Base-by-base conservation (phyloP, 1,284 basidiomycete species). In the Inonotus hispidus region DNA sequence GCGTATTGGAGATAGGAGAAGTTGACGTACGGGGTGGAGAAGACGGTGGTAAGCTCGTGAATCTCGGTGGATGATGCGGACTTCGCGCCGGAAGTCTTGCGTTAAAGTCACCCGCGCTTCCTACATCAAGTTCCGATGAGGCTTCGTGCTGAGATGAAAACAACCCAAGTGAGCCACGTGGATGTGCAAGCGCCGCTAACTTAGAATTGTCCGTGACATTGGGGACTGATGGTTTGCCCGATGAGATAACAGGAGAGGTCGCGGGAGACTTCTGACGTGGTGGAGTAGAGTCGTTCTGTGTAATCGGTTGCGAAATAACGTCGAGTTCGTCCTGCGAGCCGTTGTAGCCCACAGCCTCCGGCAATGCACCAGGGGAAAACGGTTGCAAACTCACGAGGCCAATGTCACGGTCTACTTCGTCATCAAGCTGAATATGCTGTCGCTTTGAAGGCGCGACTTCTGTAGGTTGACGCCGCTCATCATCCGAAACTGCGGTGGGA, bases 11-110 rank as follows among this genome's bases (percentile, higher is more conserved):
- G 19, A 37, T 55, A 23, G 23, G 7, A 41, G 14, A 56, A 38
- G 1, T 65, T 39, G 19, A 58, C 19, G 53, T 16, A 11, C n/a
- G 53, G 45, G 38, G 23, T 21, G 65, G 64, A 19, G 66, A 66
- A 13, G 65, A 66, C n/a, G 62, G 53, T 14, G 62, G 54, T n/a
- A 56, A 45, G 25, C 56, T 62, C 1, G 56, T n/a, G 46, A 21
- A 50, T 57, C 47, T 52, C 25, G 50, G 50, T 13, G 14, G 50
- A 32, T 1, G 13, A 14, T 10, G 27, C 13, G 50, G 14, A 32
- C 14, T 8, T 27, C 27, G 25, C 14, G 29, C 29, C 25, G 50
- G 29, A 13, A 23, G 16, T n/a, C 27, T 29, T 25, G 23, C 25
- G 14, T 23, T 25, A 25, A 25, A n/a, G 14, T 52, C 27, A 35